phyloP scores from a whole-genome alignment of 225 moss, liverwort and hornwort genomes.

The Thuidium tamariscinum region DNA sequence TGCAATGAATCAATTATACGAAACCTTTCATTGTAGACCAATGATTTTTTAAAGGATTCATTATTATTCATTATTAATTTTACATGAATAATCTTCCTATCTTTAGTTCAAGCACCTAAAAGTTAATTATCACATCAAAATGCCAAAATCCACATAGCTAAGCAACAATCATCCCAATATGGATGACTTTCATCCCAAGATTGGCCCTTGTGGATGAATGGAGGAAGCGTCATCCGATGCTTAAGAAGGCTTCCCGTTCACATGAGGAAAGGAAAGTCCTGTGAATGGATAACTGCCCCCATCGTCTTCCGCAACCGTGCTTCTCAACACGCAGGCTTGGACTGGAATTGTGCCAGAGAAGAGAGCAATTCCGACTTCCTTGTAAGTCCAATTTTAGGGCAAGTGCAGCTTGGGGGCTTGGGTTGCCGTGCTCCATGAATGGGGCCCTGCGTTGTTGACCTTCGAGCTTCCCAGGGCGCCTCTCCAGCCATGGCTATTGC shows the following conservation, averaged over 20 bases:
- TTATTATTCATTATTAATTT: not conserved
- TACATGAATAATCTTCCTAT: fast-evolving
- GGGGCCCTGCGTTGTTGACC: not conserved
- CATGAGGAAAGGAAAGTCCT: not conserved
- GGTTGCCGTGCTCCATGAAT: conserved; percentile 2
- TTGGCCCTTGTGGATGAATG: not conserved
- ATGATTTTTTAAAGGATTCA: fast-evolving
- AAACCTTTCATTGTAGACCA: not conserved
- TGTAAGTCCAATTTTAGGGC: conserved; percentile 8
- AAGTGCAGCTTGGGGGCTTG: not conserved
- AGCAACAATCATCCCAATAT: not conserved
- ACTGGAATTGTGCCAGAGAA: not conserved
- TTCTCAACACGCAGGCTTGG: not conserved
- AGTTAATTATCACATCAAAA: no score
- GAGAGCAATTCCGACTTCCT: not conserved
- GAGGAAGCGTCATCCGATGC: not conserved
- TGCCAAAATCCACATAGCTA: no score
- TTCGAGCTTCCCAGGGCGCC: not conserved
- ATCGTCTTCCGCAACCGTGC: not conserved
- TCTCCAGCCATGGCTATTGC: conserved; percentile 4
- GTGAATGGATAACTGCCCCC: conserved; percentile 16
- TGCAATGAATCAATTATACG: not conserved
- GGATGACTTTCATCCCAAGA: not conserved
- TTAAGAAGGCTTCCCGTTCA: not conserved
- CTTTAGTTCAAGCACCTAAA: no score